Base-by-base conservation (phyloP, 1,284 basidiomycete species). In the Ganoderma resinaceum region DNA sequence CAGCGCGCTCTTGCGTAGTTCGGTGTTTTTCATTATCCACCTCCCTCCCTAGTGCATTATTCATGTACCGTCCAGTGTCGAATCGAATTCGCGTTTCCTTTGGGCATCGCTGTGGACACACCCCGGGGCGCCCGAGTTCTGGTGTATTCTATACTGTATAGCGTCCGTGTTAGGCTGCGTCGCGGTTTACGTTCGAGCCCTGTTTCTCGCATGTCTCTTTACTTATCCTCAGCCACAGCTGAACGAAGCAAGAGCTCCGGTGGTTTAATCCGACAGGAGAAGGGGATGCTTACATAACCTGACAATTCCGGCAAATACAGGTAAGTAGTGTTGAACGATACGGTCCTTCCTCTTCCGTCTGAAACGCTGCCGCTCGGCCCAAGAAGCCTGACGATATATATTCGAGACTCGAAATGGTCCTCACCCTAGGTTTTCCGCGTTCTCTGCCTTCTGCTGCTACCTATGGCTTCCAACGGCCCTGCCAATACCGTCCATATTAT, bases 401-500 rank as follows among this genome's bases (percentile, higher is more conserved):
- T 67, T 42, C 67, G 58, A 29, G n/a, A 57, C 52, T 59, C 18
- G 57, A 52, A 43, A 70, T 70, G 68, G 23, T 35, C 61, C 35
- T 35, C 31, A 8, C 20, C 55, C 61, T 35, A 12, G 35, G 35
- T 61, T 14, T 59, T 40, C 62, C 37, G 23, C 20, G 33, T 46
- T 31, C 8, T 57, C n/a, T 62, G 33, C 29, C 35, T n/a, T 29
- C n/a, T 37, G 16, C 58, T 2, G 18, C 53, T 49, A 31, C 9
- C 62, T 33, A 75, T 74, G 74, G 63, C 68, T 40, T 62, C 68
- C 58, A 62, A 57, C 18, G 14, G n/a, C 43, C 37, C 55, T 42
- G 9, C 62, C 43, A 16, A 67, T 43, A 37, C 65, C 43, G 68
- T 75, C 69, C 82, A 87, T 71, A 90, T 91, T 63, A 74, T 89